Evolutionary conservation across 805 yeast species (phyloP).

Genomic region (Starmera amethionina): DNA sequence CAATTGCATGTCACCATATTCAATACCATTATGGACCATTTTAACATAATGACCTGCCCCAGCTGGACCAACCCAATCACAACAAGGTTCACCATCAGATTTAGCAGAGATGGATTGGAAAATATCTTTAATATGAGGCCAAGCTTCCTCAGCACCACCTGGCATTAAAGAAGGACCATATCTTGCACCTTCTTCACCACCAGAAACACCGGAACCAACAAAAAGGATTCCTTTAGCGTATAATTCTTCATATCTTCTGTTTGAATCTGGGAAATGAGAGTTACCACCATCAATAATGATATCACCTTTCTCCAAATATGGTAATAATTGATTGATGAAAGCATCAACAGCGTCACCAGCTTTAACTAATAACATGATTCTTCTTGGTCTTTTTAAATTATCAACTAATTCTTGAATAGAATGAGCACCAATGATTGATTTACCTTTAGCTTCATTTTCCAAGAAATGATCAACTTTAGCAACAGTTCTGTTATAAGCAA

Average conservation of each 20-base stretch:
- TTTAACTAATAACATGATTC: conserved; percentile 87
- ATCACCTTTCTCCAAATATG: conserved; percentile 91
- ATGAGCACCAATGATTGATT: conserved; percentile 90
- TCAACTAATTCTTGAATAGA: conserved; percentile 81
- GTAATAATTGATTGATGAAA: conserved; percentile 80
- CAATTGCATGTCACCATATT: conserved; percentile 99
- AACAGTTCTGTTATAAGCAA: conserved; percentile 96
- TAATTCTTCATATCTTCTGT: conserved; percentile 91
- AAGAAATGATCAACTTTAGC: conserved; percentile 92
- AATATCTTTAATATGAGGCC: conserved; percentile 97
- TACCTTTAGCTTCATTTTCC: conserved; percentile 94
- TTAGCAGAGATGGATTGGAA: conserved; percentile 96
- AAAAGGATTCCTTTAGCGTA: conserved; percentile 79
- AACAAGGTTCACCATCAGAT: conserved; percentile 97
- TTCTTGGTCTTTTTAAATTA: conserved; percentile 94
- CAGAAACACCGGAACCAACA: conserved; percentile 99
- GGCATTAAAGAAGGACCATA: conserved; percentile 99
- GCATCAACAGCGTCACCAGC: conserved; percentile 94
- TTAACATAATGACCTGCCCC: conserved; percentile 99
- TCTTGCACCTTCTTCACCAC: conserved; percentile 99
- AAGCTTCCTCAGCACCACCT: conserved; percentile 96
- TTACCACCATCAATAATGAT: conserved; percentile 99
- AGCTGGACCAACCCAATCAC: conserved; percentile 99
- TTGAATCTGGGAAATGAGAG: conserved; percentile 98
- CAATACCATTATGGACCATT: conserved; percentile 99